phyloP scores from a whole-genome alignment of 768 basidiomycete species.

The Mycena indigotica region DNA sequence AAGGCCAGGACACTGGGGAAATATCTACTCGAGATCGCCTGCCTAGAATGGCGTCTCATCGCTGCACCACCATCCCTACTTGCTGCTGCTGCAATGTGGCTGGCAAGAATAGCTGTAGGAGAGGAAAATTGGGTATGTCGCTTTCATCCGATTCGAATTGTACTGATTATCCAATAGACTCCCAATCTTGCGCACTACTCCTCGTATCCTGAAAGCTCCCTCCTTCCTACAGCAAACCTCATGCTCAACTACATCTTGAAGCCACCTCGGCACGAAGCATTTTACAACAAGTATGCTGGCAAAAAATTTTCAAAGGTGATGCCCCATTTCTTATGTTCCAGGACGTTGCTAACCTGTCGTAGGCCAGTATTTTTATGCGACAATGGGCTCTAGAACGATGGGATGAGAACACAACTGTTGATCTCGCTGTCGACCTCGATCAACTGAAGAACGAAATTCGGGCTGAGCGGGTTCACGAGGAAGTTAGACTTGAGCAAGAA shows the following conservation, averaged over 20 bases:
- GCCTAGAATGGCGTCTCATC: conserved; percentile 85
- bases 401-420: conserved; percentile 62
- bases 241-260: conserved; percentile 93
- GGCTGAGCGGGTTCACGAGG: conserved; percentile 28
- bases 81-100: conserved; percentile 89
- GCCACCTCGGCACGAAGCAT: conserved; percentile 77
- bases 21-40: conserved; percentile 90
- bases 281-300: conserved; percentile 91
- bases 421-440: conserved; percentile 60
- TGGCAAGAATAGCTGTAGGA: conserved; percentile 80
- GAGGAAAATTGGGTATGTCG: conserved; percentile 84
- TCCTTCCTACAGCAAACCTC: conserved; percentile 86
- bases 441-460: conserved; percentile 60
- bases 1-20: conserved; percentile 91
- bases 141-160: neutral
- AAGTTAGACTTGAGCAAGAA: conserved; percentile 22
- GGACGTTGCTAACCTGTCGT: neutral
- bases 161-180: conserved; percentile 43
- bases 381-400: conserved; percentile 84
- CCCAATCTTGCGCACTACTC: conserved; percentile 93
- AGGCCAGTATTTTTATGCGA: conserved; percentile 84
- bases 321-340: conserved; percentile 1
- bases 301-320: conserved; percentile 86
- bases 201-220: conserved; percentile 80
- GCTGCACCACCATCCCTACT: conserved; percentile 81